Evolutionary conservation across 345 rosid species (phyloP).

Genomic region (Citrus trifoliata): DNA sequence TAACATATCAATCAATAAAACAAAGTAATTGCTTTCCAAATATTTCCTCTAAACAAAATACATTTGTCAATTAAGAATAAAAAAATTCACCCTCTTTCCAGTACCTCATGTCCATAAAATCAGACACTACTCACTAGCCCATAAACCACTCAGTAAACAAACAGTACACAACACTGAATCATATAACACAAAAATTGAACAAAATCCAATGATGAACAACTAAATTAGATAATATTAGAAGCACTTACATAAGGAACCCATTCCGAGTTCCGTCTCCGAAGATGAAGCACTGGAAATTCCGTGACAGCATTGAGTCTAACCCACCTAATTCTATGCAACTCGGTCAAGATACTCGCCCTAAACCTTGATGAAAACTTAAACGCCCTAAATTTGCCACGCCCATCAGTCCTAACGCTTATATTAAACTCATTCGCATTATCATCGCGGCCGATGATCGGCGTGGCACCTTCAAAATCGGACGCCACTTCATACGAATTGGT

Average conservation of each 20-base stretch:
- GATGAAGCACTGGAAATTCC: conserved; percentile 84
- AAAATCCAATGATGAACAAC: background rate
- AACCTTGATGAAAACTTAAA: conserved; percentile 76
- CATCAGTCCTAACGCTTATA: conserved; percentile 80
- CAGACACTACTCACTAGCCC: background rate
- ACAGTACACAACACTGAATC: background rate
- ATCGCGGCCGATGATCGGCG: conserved; percentile 70
- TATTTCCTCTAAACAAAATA: background rate
- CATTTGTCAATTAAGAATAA: background rate
- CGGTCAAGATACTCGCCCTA: conserved; percentile 77
- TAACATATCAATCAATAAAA: background rate
- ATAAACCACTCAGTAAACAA: background rate
- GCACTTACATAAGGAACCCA: conserved; percentile 83
- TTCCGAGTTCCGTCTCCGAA: conserved; percentile 64
- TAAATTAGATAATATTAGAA: background rate
- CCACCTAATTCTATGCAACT: conserved; percentile 77
- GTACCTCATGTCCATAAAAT: background rate
- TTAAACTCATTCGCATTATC: conserved; percentile 72
- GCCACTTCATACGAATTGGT: conserved; percentile 77
- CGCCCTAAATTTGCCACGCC: conserved; percentile 83
- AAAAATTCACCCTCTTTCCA: background rate
- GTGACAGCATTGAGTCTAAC: conserved; percentile 54
- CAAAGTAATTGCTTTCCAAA: background rate
- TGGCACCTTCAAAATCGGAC: conserved; percentile 69
- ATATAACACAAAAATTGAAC: background rate